Evolutionary conservation across 2,329 filamentous ascomycete species (phyloP).

Genomic region (Emergomyces orientalis): DNA sequence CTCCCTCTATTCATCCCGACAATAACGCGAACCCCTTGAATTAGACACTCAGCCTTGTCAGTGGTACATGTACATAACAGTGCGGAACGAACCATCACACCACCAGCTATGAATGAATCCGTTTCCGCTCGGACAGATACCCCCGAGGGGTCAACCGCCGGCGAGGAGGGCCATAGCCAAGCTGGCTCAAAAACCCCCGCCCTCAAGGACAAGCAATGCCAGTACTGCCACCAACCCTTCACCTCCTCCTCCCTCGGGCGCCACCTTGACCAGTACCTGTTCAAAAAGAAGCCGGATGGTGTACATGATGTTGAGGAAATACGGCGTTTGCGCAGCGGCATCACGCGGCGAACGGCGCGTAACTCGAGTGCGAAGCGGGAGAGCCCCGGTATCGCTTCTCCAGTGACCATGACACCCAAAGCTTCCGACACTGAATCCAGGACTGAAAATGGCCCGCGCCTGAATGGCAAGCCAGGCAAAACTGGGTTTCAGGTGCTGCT

Average conservation of each 20-base stretch:
- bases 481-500: slow-evolving; percentile 41
- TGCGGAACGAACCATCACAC: not conserved
- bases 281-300: slow-evolving; percentile 87
- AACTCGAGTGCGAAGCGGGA: slow-evolving; percentile 50
- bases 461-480: slow-evolving; percentile 28
- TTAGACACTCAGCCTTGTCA: not conserved
- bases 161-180: slow-evolving; percentile 8
- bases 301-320: slow-evolving; percentile 88
- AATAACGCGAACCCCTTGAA: not conserved
- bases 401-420: slow-evolving; percentile 27
- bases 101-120: slow-evolving; percentile 8
- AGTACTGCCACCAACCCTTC: slow-evolving; percentile 80
- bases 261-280: slow-evolving; percentile 89
- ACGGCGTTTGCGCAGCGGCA: slow-evolving; percentile 67
- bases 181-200: slow-evolving; percentile 37
- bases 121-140: slow-evolving; percentile 9
- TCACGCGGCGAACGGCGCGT: slow-evolving; percentile 76
- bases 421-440: slow-evolving; percentile 9
- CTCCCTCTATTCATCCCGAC: not conserved
- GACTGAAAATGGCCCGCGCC: slow-evolving; percentile 19
- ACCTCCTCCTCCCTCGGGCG: slow-evolving; percentile 89
- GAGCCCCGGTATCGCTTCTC: slow-evolving; percentile 50
- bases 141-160: slow-evolving; percentile 9
- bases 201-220: slow-evolving; percentile 77
- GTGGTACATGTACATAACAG: not conserved